Percentiles rank a stretch among this genome's conserved stretches.
Evolutionary conservation across 2,329 filamentous ascomycete genomes (phyloP).

Genomic region (Epichloe coenophiala): DNA sequence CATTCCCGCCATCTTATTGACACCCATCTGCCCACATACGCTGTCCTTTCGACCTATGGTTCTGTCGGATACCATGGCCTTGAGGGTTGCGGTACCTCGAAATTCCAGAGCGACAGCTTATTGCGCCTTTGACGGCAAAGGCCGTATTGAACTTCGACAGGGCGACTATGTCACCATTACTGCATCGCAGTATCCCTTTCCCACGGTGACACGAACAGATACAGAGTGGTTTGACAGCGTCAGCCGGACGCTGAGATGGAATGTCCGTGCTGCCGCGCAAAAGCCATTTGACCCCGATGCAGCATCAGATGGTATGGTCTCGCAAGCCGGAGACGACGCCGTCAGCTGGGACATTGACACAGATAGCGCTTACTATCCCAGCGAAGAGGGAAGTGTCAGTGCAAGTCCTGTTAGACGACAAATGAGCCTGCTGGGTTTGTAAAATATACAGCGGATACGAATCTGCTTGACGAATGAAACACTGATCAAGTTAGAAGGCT

Average conservation of each 20-base stretch:
- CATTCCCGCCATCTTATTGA: conserved; percentile 91
- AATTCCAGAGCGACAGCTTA: conserved; percentile 86
- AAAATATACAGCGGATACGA: neutral
- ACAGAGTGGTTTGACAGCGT: conserved; percentile 97
- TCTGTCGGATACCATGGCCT: conserved; percentile 82
- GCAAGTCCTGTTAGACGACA: conserved; percentile 58
- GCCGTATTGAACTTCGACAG: conserved; percentile 79
- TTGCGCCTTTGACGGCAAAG: conserved; percentile 95
- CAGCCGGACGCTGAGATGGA: conserved; percentile 85
- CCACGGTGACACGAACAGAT: conserved; percentile 78
- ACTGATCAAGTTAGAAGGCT: neutral
- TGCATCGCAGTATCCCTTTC: conserved; percentile 92
- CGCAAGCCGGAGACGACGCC: conserved; percentile 39
- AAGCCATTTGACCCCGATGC: conserved; percentile 62
- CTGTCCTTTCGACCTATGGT: conserved; percentile 97
- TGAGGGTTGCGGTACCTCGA: conserved; percentile 75
- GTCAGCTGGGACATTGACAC: conserved; percentile 91
- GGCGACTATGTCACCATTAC: conserved; percentile 95
- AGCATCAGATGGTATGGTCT: conserved; percentile 18
- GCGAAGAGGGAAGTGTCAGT: conserved; percentile 56
- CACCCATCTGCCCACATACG: conserved; percentile 94
- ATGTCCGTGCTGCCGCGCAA: conserved; percentile 80
- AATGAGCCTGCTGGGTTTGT: conserved; percentile 54
- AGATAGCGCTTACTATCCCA: conserved; percentile 58
- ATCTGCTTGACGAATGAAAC: neutral